phyloP scores from a whole-genome alignment of 257 asterid genomes.

The Avicennia marina region DNA sequence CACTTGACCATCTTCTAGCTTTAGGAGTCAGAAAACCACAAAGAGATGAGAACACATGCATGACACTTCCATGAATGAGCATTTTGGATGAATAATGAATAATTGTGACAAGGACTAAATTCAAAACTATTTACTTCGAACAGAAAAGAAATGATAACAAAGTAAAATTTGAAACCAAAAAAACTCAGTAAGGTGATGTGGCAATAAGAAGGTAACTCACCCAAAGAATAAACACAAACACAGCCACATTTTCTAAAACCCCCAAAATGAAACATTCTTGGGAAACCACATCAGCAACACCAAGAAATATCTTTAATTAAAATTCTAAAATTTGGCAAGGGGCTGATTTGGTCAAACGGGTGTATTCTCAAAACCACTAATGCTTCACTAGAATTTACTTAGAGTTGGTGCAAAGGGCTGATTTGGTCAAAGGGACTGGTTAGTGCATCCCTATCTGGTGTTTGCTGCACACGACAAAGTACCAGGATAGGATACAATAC shows the following conservation, averaged over 20 bases:
- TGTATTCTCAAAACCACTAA: neutral
- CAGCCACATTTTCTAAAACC: neutral
- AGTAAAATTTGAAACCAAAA: neutral
- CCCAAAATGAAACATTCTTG: slow-evolving; percentile 3
- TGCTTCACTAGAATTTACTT: neutral
- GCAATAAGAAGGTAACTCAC: slow-evolving; percentile 8
- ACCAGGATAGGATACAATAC: neutral
- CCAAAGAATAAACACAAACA: neutral
- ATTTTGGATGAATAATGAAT: slow-evolving; percentile 17
- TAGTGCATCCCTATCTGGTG: neutral
- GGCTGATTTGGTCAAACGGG: neutral
- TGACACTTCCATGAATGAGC: neutral
- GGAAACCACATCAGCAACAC: slow-evolving; percentile 6
- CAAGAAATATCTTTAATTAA: neutral
- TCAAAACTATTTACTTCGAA: neutral
- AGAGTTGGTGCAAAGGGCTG: too few species aligned
- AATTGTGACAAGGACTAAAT: slow-evolving; percentile 1
- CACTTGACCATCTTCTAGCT: slow-evolving; percentile 99
- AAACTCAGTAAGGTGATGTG: neutral
- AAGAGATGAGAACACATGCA: slow-evolving; percentile 8
- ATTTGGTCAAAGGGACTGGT: neutral
- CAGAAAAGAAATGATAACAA: neutral
- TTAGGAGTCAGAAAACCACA: slow-evolving; percentile 39
- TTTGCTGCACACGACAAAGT: neutral
- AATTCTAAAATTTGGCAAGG: neutral